Conservation (phyloP, 495 filamentous ascomycete species). For the Hypoxylon subgilvum region DNA sequence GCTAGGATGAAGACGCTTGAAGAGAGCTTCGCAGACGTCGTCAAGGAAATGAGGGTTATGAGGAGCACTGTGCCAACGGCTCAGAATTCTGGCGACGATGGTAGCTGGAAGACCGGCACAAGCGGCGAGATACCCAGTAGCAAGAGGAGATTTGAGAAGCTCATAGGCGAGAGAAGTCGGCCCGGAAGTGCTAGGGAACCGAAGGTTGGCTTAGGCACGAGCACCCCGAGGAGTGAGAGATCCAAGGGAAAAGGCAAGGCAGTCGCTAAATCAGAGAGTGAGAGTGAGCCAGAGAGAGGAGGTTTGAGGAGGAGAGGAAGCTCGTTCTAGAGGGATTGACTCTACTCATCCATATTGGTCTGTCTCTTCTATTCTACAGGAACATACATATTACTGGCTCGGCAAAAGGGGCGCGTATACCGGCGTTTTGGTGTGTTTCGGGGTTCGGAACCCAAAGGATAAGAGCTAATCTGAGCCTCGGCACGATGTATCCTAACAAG, state of each 20-base stretch:
- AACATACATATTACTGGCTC: background rate
- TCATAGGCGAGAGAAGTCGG: slow-evolving; percentile 24
- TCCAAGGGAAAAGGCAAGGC: slow-evolving; percentile 43
- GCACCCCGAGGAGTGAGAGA: slow-evolving; percentile 13
- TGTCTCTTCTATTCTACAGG: background rate
- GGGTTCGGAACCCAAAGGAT: slow-evolving; percentile 1
- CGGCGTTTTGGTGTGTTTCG: slow-evolving; percentile 24
- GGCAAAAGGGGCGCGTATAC: slow-evolving; percentile 16
- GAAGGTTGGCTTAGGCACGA: slow-evolving; percentile 4
- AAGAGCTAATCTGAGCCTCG: background rate
- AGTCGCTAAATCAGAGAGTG: slow-evolving; percentile 24
- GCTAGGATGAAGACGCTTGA: slow-evolving; percentile 90
- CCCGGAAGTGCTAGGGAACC: slow-evolving; percentile 27
- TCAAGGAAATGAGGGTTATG: slow-evolving; percentile 80
- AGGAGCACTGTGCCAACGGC: slow-evolving; percentile 50
- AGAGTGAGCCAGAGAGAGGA: slow-evolving; percentile 15
- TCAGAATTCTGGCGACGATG: slow-evolving; percentile 51
- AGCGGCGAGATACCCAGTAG: slow-evolving; percentile 29
- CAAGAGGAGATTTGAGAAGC: slow-evolving; percentile 13
- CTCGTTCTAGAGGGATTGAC: slow-evolving; percentile 36
- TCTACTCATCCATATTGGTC: background rate
- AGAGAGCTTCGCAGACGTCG: slow-evolving; percentile 80
- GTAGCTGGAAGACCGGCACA: slow-evolving; percentile 27
- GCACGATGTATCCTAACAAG: slow-evolving; percentile 2
- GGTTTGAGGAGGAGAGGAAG: slow-evolving; percentile 34